Evolutionary conservation across 2,329 filamentous ascomycete genomes (phyloP).

Genomic region (Apiospora saccharicola): DNA sequence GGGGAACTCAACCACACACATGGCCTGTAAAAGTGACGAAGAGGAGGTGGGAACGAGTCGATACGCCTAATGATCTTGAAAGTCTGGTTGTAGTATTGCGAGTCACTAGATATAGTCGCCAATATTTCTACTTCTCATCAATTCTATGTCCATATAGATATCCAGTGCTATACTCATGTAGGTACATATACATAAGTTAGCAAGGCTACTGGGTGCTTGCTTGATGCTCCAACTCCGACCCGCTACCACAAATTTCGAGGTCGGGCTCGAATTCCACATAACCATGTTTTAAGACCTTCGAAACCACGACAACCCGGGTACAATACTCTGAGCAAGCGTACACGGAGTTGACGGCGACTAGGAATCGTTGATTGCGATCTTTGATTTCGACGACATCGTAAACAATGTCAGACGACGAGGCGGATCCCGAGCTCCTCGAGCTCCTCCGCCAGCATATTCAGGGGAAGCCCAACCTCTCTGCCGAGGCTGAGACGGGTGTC

Average conservation of each 20-base stretch:
- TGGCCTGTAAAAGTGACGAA: neutral
- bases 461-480: slow-evolving; percentile 60
- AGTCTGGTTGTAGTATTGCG: neutral
- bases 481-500: slow-evolving; percentile 80
- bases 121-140: neutral
- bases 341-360: neutral
- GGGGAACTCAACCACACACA: neutral
- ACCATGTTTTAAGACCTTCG: neutral
- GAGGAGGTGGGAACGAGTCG: neutral
- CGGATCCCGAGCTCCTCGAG: slow-evolving; percentile 85
- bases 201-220: neutral
- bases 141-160: neutral
- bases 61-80: neutral
- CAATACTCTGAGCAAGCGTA: neutral
- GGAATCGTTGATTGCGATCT: neutral
- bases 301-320: neutral
- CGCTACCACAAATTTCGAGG: slow-evolving; percentile 22
- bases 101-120: neutral
- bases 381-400: neutral
- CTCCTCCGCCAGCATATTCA: slow-evolving; percentile 83
- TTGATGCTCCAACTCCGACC: slow-evolving; percentile 17
- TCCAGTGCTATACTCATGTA: neutral
- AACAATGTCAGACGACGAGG: slow-evolving; percentile 89
- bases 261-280: slow-evolving; percentile 29
- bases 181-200: neutral